Percentiles rank a stretch among this genome's conserved stretches.
Conservation (phyloP, 2,329 filamentous ascomycete genomes). For the Dothiorella sarmentorum region DNA sequence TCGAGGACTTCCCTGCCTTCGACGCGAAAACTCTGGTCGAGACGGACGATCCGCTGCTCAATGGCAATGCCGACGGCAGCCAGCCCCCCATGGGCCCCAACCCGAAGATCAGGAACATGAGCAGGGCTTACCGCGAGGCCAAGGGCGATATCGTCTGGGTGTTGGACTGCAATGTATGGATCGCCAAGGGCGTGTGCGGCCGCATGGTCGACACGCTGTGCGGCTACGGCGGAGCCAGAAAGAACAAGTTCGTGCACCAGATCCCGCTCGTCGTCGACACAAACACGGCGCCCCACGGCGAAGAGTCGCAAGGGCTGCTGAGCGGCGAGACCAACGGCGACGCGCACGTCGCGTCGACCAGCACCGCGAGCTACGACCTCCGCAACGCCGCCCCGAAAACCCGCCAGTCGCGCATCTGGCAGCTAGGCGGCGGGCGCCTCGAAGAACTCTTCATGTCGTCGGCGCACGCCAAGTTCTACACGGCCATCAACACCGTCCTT, state of each 20-base stretch:
- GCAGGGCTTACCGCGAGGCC: slow-evolving; percentile 84
- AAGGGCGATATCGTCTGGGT: slow-evolving; percentile 89
- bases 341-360: slow-evolving; percentile 18
- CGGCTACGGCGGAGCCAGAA: slow-evolving; percentile 56
- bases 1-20: slow-evolving; percentile 68
- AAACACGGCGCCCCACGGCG: slow-evolving; percentile 29
- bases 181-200: slow-evolving; percentile 71
- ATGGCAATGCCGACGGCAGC: slow-evolving; percentile 50
- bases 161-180: slow-evolving; percentile 95
- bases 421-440: slow-evolving; percentile 66
- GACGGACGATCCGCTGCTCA: slow-evolving; percentile 71
- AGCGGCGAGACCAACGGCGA: not conserved
- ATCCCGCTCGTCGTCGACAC: slow-evolving; percentile 83
- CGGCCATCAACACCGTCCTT: slow-evolving; percentile 88
- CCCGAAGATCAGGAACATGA: slow-evolving; percentile 98
- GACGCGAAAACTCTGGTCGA: slow-evolving; percentile 76
- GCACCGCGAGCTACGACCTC: slow-evolving; percentile 25
- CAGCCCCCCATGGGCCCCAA: slow-evolving; percentile 74
- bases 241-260: slow-evolving; percentile 90
- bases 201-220: slow-evolving; percentile 86
- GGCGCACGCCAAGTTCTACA: slow-evolving; percentile 95
- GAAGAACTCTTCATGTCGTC: slow-evolving; percentile 96
- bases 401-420: not conserved
- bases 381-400: not conserved
- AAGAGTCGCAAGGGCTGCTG: slow-evolving; percentile 23